Percentiles rank a stretch among this genome's conserved stretches.
These are phyloP conservation scores for Verruconis gallopava DNA, from an alignment of 2,329 filamentous ascomycete genomes.

Conservation along the genomic window DNA sequence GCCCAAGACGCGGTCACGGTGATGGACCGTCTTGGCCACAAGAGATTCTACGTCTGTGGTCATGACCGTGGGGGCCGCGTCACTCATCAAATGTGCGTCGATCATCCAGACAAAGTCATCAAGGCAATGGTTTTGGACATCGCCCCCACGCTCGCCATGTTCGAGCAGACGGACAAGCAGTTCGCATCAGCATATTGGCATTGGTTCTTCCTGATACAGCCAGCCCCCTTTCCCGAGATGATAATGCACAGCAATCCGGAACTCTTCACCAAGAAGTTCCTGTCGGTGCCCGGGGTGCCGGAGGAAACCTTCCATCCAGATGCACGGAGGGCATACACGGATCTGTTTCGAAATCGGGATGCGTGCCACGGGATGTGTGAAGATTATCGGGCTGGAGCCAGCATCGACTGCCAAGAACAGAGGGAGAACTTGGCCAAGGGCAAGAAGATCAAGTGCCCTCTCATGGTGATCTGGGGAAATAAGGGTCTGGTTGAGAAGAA, in stretches of 20 bases:
- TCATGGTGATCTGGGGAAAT: conserved; percentile 40
- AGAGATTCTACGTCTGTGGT: conserved; percentile 36
- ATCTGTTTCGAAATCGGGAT: conserved; percentile 28
- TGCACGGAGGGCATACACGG: conserved; percentile 30
- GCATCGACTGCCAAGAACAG: conserved; percentile 39
- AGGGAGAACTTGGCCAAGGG: conserved; percentile 32
- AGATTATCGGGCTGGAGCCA: conserved; percentile 43
- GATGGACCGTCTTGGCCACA: conserved; percentile 32
- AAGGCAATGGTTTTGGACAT: conserved; percentile 39
- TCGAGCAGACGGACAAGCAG: conserved; percentile 27
- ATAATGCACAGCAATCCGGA: conserved; percentile 28
- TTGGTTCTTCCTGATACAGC: conserved; percentile 47
- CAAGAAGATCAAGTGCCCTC: conserved; percentile 31
- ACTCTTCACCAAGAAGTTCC: conserved; percentile 26
- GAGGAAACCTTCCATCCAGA: conserved; percentile 20
- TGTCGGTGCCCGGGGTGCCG: conserved; percentile 25
- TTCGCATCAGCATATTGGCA: conserved; percentile 43
- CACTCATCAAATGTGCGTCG: conserved; percentile 41
- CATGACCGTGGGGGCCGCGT: conserved; percentile 47
- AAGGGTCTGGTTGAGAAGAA: conserved; percentile 35
- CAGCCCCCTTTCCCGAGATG: conserved; percentile 37
- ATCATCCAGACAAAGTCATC: conserved; percentile 28
- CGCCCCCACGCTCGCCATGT: conserved; percentile 43
- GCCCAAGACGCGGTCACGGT: conserved; percentile 34
- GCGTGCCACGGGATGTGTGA: conserved; percentile 39